phyloP scores from a whole-genome alignment of 768 basidiomycete genomes.

The Chalciporus piperatus region DNA sequence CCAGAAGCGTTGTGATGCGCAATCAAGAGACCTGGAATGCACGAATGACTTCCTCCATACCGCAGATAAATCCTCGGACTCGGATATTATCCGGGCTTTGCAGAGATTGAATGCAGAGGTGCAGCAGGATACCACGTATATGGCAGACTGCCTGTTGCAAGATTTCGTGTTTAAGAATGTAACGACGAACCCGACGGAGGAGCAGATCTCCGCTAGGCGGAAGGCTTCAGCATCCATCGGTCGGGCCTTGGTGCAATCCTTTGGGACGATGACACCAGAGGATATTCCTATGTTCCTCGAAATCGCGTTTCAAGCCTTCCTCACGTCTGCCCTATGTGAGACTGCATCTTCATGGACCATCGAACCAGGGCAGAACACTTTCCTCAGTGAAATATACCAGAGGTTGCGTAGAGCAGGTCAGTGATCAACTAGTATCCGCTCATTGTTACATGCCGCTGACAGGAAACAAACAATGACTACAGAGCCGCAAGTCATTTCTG shows the following conservation, averaged over 20 bases:
- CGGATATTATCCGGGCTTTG: constrained; percentile 4
- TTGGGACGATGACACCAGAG: background rate
- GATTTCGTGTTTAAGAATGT: background rate
- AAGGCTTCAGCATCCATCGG: constrained; percentile 1
- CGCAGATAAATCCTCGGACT: constrained; percentile 13
- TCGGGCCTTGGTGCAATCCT: background rate
- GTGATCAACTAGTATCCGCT: background rate
- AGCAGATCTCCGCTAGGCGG: background rate
- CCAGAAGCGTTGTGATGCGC: constrained; percentile 7
- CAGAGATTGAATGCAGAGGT: constrained; percentile 13
- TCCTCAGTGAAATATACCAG: constrained; percentile 9
- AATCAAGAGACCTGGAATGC: constrained; percentile 8
- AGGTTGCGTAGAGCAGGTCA: constrained; percentile 8
- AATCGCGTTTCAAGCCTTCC: constrained; percentile 8
- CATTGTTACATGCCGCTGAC: background rate
- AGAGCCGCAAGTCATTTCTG: constrained; percentile 15
- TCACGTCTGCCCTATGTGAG: constrained; percentile 2
- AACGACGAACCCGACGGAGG: background rate
- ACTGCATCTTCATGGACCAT: constrained; percentile 7
- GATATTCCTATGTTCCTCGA: constrained; percentile 9
- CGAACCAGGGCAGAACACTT: constrained; percentile 1
- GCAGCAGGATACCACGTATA: constrained; percentile 8
- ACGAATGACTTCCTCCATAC: constrained; percentile 4
- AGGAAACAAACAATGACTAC: background rate
- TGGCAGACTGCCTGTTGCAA: constrained; percentile 6